phyloP scores from a whole-genome alignment of 2,329 filamentous ascomycete genomes.

The Colletotrichum sp. region DNA sequence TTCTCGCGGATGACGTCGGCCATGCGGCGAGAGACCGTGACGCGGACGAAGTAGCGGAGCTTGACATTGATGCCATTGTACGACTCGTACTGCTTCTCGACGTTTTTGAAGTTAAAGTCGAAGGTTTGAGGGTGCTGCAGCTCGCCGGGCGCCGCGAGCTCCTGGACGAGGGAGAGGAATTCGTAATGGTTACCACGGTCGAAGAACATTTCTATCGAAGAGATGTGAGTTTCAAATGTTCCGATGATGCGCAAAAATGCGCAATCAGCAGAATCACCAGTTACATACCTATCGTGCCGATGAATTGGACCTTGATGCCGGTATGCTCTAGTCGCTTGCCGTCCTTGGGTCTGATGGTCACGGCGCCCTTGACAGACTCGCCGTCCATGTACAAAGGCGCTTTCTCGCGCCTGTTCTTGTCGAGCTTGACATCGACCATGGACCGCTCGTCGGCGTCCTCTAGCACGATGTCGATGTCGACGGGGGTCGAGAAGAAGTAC shows the following conservation, averaged over 20 bases:
- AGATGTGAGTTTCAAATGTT: slow-evolving; percentile 6
- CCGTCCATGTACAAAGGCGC: slow-evolving; percentile 97
- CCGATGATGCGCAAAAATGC: background rate
- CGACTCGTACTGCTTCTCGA: slow-evolving; percentile 99
- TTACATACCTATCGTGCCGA: slow-evolving; percentile 88
- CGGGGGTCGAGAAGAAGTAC: slow-evolving; percentile 96
- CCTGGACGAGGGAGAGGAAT: slow-evolving; percentile 95
- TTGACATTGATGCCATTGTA: slow-evolving; percentile 99
- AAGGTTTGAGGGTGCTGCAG: slow-evolving; percentile 98
- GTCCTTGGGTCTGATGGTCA: slow-evolving; percentile 96
- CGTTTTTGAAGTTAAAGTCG: slow-evolving; percentile 99
- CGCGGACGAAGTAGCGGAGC: slow-evolving; percentile 96
- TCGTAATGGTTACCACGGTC: slow-evolving; percentile 99
- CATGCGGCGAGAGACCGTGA: slow-evolving; percentile 96
- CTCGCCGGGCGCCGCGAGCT: slow-evolving; percentile 95
- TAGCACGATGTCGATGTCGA: slow-evolving; percentile 98
- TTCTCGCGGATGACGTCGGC: slow-evolving; percentile 98
- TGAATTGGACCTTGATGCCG: slow-evolving; percentile 99
- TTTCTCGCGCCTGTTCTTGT: slow-evolving; percentile 97
- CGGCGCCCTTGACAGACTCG: slow-evolving; percentile 95
- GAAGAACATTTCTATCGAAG: slow-evolving; percentile 91
- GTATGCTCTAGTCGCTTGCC: slow-evolving; percentile 98
- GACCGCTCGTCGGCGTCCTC: slow-evolving; percentile 93
- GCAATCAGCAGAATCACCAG: background rate
- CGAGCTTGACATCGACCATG: slow-evolving; percentile 97